Base-by-base conservation (phyloP, 345 rosid genomes). In the Brassica incana region DNA sequence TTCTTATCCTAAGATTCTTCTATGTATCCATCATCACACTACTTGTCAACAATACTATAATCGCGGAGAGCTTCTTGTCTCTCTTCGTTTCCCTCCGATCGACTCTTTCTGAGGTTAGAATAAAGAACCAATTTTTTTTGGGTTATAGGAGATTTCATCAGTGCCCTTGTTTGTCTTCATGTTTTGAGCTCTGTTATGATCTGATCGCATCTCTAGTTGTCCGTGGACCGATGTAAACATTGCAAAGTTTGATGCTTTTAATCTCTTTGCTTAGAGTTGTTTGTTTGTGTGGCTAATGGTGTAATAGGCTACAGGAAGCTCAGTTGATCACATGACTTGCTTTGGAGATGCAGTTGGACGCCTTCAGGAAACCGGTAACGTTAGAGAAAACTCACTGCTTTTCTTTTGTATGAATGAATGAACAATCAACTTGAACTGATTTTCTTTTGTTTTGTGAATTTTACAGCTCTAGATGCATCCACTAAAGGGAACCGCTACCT, bases 401-500 rank as follows among this genome's bases (percentile, higher is more conserved):
- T 60, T 2, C 50, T 10, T 23, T 23, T 23, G 25, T 23, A 38
- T 56, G 9, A 54, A 59, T 67, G 14, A 29, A 1, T 15, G 20
- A 38, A 16, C 33, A n/a, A 15, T 38, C 7, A 52, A 16, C 60
- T 35, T 69, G 38, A 74, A 7, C n/a, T 1, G 6, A 3, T 54
- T 54, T n/a, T 54, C 23, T 54, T 54, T 50, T 50, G n/a, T n/a
- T 50, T 0, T 43, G 11, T 50, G 54, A 48, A 48, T 6, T 0
- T 50, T 74, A 74, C 79, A 92, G 97, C 93, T 40, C 88, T 95
- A 30, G 97, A 92, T 85, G 97, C 93, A 43, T 90, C 98, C 30
- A 91, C 96, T 1, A 91, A 91, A 84, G 99, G 99, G 30, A 95
- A 92, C 43, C 91, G 91, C 15, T 95, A 88, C 83, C 88, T 92